Percentiles rank a stretch among this genome's conserved stretches.
phyloP scores from a whole-genome alignment of 2,329 filamentous ascomycete species.

The Penicillium sp. region DNA sequence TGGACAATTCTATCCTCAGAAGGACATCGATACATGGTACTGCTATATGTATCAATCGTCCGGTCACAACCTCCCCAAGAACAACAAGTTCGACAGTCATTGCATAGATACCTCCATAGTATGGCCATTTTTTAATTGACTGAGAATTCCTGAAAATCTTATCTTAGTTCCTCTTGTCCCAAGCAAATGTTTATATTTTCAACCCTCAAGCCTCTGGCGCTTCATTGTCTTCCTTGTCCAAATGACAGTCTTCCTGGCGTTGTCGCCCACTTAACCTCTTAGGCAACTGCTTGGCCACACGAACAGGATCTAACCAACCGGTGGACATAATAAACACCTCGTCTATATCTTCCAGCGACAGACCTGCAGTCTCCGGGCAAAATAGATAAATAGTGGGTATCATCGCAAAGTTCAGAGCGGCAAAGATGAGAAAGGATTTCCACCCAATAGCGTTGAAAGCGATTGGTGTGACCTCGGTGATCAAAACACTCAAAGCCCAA shows the following conservation, averaged over 20 bases:
- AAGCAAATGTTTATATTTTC: not conserved
- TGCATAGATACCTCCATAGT: not conserved
- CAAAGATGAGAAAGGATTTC: slow-evolving; percentile 46
- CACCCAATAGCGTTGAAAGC: slow-evolving; percentile 49
- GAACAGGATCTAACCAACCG: not conserved
- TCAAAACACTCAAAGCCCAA: slow-evolving; percentile 41
- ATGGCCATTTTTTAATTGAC: not conserved
- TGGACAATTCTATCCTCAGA: too few species aligned
- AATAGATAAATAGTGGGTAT: slow-evolving; percentile 37
- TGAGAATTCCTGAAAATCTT: not conserved
- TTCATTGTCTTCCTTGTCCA: not conserved
- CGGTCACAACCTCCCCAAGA: too few species aligned
- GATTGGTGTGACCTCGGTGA: slow-evolving; percentile 39
- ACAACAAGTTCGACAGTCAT: too few species aligned
- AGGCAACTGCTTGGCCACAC: not conserved
- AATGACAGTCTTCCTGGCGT: not conserved
- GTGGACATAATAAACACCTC: slow-evolving; percentile 13
- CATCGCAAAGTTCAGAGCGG: slow-evolving; percentile 38
- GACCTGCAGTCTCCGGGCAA: slow-evolving; percentile 41
- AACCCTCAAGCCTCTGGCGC: not conserved
- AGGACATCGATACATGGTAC: too few species aligned
- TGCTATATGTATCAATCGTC: too few species aligned
- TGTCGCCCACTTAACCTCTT: not conserved
- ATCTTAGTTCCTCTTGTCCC: too few species aligned
- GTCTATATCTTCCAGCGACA: slow-evolving; percentile 41